Conservation (phyloP, 768 basidiomycete species). For the Leucosporidium creatinivorum region DNA sequence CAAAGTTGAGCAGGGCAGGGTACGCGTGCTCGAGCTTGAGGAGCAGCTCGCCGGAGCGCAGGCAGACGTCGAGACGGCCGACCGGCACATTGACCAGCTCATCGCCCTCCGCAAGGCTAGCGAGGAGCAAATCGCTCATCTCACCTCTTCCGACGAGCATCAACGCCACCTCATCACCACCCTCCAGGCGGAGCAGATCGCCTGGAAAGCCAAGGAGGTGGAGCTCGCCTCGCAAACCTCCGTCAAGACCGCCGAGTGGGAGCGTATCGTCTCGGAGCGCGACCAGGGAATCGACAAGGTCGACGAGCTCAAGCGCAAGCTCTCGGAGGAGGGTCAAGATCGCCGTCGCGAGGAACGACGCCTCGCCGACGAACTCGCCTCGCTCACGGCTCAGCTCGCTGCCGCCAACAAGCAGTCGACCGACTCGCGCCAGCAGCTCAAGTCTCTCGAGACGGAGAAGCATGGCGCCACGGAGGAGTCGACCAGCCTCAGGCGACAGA, state of each 20-base stretch:
- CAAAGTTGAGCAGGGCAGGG: conserved; percentile 72
- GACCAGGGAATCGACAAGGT: neutral
- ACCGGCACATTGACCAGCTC: conserved; percentile 75
- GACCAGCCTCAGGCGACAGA: conserved; percentile 65
- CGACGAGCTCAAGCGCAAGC: conserved; percentile 8
- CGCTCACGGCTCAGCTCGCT: neutral
- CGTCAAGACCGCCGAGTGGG: conserved; percentile 55
- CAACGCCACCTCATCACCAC: conserved; percentile 79
- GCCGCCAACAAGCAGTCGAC: conserved; percentile 2
- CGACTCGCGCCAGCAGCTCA: conserved; percentile 11
- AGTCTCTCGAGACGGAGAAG: conserved; percentile 14
- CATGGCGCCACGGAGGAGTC: conserved; percentile 59
- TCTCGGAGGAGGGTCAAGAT: conserved; percentile 16
- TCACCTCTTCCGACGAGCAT: conserved; percentile 64
- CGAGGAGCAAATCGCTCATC: conserved; percentile 28
- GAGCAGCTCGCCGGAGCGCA: conserved; percentile 76
- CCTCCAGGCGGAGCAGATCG: conserved; percentile 67
- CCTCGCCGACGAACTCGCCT: conserved; percentile 2
- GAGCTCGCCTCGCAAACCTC: conserved; percentile 57
- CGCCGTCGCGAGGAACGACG: conserved; percentile 21
- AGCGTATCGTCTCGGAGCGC: conserved; percentile 44
- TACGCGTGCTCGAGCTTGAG: conserved; percentile 73
- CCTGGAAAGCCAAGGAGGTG: conserved; percentile 58
- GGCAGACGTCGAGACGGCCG: conserved; percentile 65
- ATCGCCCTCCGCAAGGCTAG: conserved; percentile 22